Evolutionary conservation across 306 rosid species (phyloP).

Genomic region (Ormosia semicastrata): DNA sequence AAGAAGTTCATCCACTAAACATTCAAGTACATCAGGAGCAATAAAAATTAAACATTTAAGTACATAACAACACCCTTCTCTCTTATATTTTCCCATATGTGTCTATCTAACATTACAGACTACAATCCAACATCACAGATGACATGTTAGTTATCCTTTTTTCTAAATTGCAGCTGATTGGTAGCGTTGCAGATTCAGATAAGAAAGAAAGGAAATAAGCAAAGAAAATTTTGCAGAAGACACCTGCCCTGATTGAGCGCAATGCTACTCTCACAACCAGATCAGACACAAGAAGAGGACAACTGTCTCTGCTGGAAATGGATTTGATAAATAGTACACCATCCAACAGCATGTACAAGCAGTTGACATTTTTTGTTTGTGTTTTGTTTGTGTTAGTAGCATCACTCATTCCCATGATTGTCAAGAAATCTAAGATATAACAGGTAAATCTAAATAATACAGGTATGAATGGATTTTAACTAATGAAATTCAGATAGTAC

Average conservation of each 20-base stretch:
- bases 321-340: background rate
- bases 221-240: background rate
- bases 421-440: background rate
- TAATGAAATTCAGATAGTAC: background rate
- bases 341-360: background rate
- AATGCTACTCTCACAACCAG: background rate
- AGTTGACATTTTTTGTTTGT: background rate
- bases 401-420: background rate
- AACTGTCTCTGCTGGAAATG: background rate
- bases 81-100: background rate
- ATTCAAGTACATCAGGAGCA: slow-evolving; percentile 11
- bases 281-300: background rate
- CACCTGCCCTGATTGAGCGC: background rate
- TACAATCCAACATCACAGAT: background rate
- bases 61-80: background rate
- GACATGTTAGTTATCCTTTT: background rate
- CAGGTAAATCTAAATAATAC: background rate
- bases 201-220: background rate
- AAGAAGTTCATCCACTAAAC: slow-evolving; percentile 14
- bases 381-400: background rate
- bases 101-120: background rate
- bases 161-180: background rate
- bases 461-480: background rate
- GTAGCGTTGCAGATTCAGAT: background rate
- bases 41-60: background rate